phyloP scores from a whole-genome alignment of 371 early-diverging fungal species.

The Cokeromyces recurvatus region DNA sequence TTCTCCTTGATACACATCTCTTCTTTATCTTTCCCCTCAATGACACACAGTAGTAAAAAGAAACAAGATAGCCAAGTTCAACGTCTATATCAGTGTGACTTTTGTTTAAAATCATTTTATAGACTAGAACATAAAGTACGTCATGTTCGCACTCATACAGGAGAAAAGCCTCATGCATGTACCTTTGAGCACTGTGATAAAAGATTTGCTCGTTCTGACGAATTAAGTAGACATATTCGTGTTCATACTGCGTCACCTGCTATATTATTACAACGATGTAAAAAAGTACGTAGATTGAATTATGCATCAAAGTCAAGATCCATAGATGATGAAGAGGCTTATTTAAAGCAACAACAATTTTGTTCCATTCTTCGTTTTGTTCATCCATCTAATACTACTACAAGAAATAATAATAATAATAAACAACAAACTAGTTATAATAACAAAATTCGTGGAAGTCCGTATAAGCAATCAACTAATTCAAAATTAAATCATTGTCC shows the following conservation, averaged over 20 bases:
- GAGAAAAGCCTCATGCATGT: slow-evolving; percentile 83
- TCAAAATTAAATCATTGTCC: slow-evolving; percentile 41
- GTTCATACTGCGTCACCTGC: slow-evolving; percentile 51
- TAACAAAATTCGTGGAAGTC: slow-evolving; percentile 9
- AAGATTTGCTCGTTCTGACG: slow-evolving; percentile 84
- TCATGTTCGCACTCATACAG: slow-evolving; percentile 86
- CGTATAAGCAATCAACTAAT: slow-evolving; percentile 22
- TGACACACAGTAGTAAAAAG: background rate
- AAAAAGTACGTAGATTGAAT: slow-evolving; percentile 12
- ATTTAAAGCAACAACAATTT: slow-evolving; percentile 39
- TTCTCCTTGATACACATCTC: too few relatives aligned
- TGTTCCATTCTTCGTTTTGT: slow-evolving; percentile 43
- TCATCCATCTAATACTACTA: slow-evolving; percentile 2
- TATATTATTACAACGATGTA: slow-evolving; percentile 8
- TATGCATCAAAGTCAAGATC: slow-evolving; percentile 6
- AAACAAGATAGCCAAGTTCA: background rate
- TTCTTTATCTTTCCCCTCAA: slow-evolving; percentile 1
- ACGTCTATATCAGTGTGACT: slow-evolving; percentile 66
- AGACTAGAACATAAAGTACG: slow-evolving; percentile 75
- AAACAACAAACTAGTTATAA: background rate
- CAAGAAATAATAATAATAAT: slow-evolving; percentile 1
- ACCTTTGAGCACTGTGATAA: slow-evolving; percentile 69
- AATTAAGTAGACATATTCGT: slow-evolving; percentile 73
- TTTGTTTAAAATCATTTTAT: slow-evolving; percentile 70
- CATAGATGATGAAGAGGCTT: slow-evolving; percentile 39